These are phyloP conservation scores for Penicillium rolfsii DNA, from an alignment of 2,329 filamentous ascomycete genomes.

Conservation along the genomic window DNA sequence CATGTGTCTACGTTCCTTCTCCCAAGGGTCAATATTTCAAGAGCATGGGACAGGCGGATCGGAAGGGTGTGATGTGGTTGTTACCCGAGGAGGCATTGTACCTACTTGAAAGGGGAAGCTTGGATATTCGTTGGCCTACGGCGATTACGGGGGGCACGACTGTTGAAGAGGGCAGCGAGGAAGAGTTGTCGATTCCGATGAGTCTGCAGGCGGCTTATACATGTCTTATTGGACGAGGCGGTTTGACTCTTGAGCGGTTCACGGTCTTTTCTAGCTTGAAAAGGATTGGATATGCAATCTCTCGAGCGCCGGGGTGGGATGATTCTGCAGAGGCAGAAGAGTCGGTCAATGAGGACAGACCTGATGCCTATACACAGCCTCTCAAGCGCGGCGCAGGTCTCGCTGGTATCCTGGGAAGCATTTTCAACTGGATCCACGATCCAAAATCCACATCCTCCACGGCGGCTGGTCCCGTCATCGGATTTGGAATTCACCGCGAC, in stretches of 20 bases:
- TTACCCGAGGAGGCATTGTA: slow-evolving; percentile 91
- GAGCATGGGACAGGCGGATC: slow-evolving; percentile 73
- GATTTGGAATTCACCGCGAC: slow-evolving; percentile 57
- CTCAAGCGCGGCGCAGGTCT: slow-evolving; percentile 30
- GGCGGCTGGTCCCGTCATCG: slow-evolving; percentile 54
- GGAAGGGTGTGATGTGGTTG: slow-evolving; percentile 73
- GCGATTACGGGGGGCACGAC: slow-evolving; percentile 31
- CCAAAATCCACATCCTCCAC: slow-evolving; percentile 31
- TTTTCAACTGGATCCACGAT: slow-evolving; percentile 42
- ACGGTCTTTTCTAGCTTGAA: slow-evolving; percentile 86
- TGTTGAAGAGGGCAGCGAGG: slow-evolving; percentile 29
- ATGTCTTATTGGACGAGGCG: slow-evolving; percentile 71
- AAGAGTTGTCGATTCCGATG: slow-evolving; percentile 73
- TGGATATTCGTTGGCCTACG: slow-evolving; percentile 84
- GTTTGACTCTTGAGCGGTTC: slow-evolving; percentile 74
- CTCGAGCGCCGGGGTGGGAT: slow-evolving; percentile 66
- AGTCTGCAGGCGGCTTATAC: slow-evolving; percentile 90
- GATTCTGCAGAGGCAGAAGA: slow-evolving; percentile 37
- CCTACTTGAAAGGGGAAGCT: slow-evolving; percentile 79
- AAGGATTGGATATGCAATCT: slow-evolving; percentile 78
- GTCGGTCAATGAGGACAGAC: slow-evolving; percentile 9
- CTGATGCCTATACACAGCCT: slow-evolving; percentile 7
- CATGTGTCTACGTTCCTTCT: slow-evolving; percentile 68
- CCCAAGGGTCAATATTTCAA: slow-evolving; percentile 73
- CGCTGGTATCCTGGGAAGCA: slow-evolving; percentile 35